Evolutionary conservation across 352 stramenopile species (phyloP).

Genomic region (Phytopythium kandeliae): DNA sequence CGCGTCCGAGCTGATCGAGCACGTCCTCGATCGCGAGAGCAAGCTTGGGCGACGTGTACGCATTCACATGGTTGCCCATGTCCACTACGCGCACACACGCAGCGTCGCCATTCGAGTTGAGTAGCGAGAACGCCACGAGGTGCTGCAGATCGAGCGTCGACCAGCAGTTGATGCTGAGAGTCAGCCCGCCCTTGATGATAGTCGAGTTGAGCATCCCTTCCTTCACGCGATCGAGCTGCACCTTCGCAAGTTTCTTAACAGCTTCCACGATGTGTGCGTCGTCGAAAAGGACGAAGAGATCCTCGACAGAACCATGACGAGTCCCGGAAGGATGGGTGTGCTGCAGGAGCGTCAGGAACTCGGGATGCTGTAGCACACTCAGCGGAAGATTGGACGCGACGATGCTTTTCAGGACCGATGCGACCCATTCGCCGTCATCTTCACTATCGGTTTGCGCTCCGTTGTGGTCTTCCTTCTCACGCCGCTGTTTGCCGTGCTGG

Average conservation of each 20-base stretch:
- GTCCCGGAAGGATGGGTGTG: slow-evolving; percentile 12
- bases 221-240: slow-evolving; percentile 73
- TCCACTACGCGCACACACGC: slow-evolving; percentile 59
- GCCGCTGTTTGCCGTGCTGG: background rate
- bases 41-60: slow-evolving; percentile 25
- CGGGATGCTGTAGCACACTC: slow-evolving; percentile 27
- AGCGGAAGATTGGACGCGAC: slow-evolving; percentile 33
- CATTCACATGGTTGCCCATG: slow-evolving; percentile 22
- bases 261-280: slow-evolving; percentile 23
- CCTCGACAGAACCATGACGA: background rate
- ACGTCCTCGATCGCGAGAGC: slow-evolving; percentile 52
- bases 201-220: slow-evolving; percentile 80
- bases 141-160: slow-evolving; percentile 54
- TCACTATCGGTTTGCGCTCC: background rate
- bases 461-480: background rate
- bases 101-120: slow-evolving; percentile 78
- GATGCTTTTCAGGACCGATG: slow-evolving; percentile 21
- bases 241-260: slow-evolving; percentile 23
- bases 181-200: slow-evolving; percentile 67
- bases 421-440: background rate
- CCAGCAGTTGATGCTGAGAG: slow-evolving; percentile 71
- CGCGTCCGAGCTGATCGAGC: slow-evolving; percentile 30
- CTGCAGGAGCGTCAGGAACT: slow-evolving; percentile 40
- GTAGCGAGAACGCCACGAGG: slow-evolving; percentile 65
- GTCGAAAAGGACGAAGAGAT: background rate